Base-by-base conservation (phyloP, 495 filamentous ascomycete species). In the Choiromyces venosus region DNA sequence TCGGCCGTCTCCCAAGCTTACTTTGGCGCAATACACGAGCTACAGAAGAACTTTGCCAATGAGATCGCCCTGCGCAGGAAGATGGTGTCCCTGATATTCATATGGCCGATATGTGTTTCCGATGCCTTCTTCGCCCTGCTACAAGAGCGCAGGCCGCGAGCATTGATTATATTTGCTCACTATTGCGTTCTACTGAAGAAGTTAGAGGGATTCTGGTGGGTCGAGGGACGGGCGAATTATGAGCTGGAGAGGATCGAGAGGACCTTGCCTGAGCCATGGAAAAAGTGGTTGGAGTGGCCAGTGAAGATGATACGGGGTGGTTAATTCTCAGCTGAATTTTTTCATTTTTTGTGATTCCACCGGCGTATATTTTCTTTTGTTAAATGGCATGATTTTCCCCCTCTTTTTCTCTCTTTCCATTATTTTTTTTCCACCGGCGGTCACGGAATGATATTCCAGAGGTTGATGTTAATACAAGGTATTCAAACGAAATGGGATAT, bases 181-280 rank as follows among this genome's bases (percentile, higher is more conserved):
- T 84, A 84, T 64, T 84, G 84, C 66, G 80, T 81, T 33, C 72
- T 85, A 18, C 70, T 83, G 44, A 83, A 81, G 65, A 65, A 66
- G 25, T 37, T 81, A 39, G 82, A 81, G 65, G 21, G 68, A 0
- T 74, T 68, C 69, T 84, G 84, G 83, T 85, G 81, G 75, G 68
- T 81, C 56, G 61, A 77, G 8, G 83, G 82, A 7, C 78, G 81
- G 39, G 80, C 83, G 7, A 70, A 72, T n/a, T 83, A 81, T 38
- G 72, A 83, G 71, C 72, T 84, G 46, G 42, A 40, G 29, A 78
- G 80, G 39, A 83, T 84, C 74, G 70, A 74, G 44, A 72, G 70
- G 52, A 74, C 75, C 39, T 73, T 84, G 42, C 76, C 76, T 25
- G 68, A 77, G 36, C 76, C 72, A 25, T 84, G 83, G 83, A 71